phyloP scores from a whole-genome alignment of 2,329 filamentous ascomycete species.

The Beauveria varroae region DNA sequence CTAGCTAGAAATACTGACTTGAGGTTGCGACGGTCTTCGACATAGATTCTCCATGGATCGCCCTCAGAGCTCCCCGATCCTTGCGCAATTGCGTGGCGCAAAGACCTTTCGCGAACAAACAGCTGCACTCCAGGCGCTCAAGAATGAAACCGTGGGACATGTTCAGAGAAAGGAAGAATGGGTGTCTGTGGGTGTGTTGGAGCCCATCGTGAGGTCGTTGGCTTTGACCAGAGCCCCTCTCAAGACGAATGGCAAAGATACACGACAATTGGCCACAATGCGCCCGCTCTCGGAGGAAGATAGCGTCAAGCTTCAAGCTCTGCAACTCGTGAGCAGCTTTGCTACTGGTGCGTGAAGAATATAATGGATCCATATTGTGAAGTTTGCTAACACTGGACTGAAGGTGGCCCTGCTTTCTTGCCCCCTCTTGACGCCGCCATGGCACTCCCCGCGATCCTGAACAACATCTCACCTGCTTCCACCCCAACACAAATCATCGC shows the following conservation, averaged over 20 bases:
- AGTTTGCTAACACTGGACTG: conserved; percentile 7
- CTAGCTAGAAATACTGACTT: neutral
- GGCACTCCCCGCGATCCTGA: conserved; percentile 62
- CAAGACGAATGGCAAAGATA: conserved; percentile 33
- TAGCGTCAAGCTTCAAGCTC: conserved; percentile 64
- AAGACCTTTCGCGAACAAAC: conserved; percentile 44
- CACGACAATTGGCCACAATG: conserved; percentile 25
- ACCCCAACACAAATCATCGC: conserved; percentile 61
- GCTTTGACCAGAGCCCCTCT: conserved; percentile 24
- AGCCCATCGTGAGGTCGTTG: conserved; percentile 45
- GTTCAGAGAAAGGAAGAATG: conserved; percentile 77
- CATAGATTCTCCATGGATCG: conserved; percentile 41
- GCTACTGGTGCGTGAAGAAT: conserved; percentile 58
- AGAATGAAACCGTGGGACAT: conserved; percentile 87
- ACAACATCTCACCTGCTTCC: conserved; percentile 57
- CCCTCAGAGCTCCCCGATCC: conserved; percentile 43
- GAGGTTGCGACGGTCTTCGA: neutral
- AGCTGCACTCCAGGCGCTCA: conserved; percentile 62
- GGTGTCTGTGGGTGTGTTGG: conserved; percentile 62
- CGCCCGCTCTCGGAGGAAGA: conserved; percentile 52
- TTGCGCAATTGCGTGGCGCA: conserved; percentile 50
- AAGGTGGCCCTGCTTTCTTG: conserved; percentile 76
- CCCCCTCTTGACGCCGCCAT: conserved; percentile 62
- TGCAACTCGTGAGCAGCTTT: conserved; percentile 77
- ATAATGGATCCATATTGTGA: neutral